phyloP scores from a whole-genome alignment of 1,284 basidiomycete species.

The Apiotrichum gracile region DNA sequence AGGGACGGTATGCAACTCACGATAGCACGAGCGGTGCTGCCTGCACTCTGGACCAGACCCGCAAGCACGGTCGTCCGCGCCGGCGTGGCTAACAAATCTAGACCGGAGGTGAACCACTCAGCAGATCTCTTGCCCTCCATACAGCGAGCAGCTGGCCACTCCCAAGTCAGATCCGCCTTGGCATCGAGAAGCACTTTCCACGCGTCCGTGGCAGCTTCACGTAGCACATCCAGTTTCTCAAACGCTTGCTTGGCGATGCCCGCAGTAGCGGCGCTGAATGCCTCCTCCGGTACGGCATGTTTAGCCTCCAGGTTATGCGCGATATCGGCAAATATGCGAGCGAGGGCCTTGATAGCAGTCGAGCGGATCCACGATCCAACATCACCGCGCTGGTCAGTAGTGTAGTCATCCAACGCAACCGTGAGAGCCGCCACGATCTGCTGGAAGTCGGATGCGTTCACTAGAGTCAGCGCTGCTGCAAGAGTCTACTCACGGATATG shows the following conservation, averaged over 20 bases:
- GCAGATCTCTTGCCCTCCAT: neutral
- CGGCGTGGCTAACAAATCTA: constrained; percentile 6
- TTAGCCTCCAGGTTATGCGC: constrained; percentile 22
- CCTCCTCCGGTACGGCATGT: constrained; percentile 52
- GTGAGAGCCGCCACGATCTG: constrained; percentile 44
- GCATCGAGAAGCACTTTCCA: constrained; percentile 27
- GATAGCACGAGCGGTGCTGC: constrained; percentile 72
- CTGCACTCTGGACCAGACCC: constrained; percentile 69
- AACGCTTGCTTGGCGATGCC: constrained; percentile 80
- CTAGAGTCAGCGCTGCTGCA: constrained; percentile 9
- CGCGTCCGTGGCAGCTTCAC: constrained; percentile 68
- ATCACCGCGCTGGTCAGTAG: constrained; percentile 89
- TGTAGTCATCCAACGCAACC: constrained; percentile 76
- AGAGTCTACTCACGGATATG: constrained; percentile 17
- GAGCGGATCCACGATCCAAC: constrained; percentile 94
- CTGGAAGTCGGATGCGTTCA: constrained; percentile 6
- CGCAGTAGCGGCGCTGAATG: constrained; percentile 57
- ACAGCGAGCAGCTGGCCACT: constrained; percentile 6
- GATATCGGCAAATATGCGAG: constrained; percentile 17
- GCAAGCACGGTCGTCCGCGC: constrained; percentile 53
- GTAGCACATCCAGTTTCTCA: constrained; percentile 84
- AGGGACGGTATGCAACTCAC: constrained; percentile 51
- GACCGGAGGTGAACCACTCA: constrained; percentile 12
- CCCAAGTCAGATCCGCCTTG: constrained; percentile 3
- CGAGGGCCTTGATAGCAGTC: constrained; percentile 55